Evolutionary conservation across 2,329 filamentous ascomycete species (phyloP), one percentile per base, ranked within the genome.

Genomic region (Hypoxylon sp.): DNA sequence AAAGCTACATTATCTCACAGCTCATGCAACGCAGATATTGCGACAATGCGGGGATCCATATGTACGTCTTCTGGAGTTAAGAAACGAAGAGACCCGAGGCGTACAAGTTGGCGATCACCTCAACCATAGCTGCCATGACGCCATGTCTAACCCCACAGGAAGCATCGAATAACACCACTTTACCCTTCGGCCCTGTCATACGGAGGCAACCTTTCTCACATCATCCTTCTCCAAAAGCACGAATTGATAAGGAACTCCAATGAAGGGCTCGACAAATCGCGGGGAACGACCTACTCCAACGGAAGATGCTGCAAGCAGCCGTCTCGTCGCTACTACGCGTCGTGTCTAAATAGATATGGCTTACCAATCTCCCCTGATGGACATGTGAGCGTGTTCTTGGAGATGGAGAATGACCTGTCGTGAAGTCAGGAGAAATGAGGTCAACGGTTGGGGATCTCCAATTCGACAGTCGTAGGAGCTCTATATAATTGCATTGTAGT

Each of bases 241-340:
- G 61, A 67, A 69, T 65, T 52, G 64, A 67, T 69, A 69, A 62
- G 53, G 26, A 52, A 52, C 40, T 46, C 67, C 67, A 69, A 69
- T 69, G 52, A 46, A 6, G 45, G 45, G 30, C 22, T 53, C 18
- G 11, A 45, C 65, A 24, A 53, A 53, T 51, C 48, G 54, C 55
- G 54, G 67, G 58, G 64, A 65, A 57, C 22, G 20, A 12, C 32
- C 18, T 63, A 49, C 67, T 64, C 51, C 54, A 57, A n/a, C 54
- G 60, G 16, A 16, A 48, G 36, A 62, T 61, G 44, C 49, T 59
- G 64, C 64, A 64, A 50, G 26, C 20, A 20, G 18, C 26, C 40
- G 40, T 30, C 24, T 16, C 44, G 20, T n/a, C 49, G 40, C 33
- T 52, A 18, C 52, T 28, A 11, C 57, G 24, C 12, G 18, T 53